Evolutionary conservation across 371 early-diverging fungal genomes (phyloP).

Genomic region (Mortierella sp.): DNA sequence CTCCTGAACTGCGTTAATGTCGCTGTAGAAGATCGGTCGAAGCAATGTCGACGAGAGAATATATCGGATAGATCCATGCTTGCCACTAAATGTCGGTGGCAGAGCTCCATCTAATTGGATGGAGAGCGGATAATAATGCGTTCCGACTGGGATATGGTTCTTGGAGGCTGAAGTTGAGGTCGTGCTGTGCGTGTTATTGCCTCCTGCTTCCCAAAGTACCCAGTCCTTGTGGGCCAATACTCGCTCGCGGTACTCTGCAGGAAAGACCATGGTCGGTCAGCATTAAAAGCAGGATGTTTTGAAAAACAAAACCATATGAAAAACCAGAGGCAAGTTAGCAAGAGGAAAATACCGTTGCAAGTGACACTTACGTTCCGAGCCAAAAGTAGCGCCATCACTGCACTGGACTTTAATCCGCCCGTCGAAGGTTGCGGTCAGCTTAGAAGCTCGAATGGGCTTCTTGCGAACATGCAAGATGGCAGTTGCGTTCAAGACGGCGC

Average conservation of each 20-base stretch:
- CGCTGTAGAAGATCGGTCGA: conserved; percentile 45
- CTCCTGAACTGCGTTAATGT: conserved; percentile 37
- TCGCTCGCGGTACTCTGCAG: conserved; percentile 49
- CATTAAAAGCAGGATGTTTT: neutral
- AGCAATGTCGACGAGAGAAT: conserved; percentile 41
- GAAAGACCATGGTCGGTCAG: neutral
- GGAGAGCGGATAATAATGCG: conserved; percentile 52
- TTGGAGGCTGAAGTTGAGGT: conserved; percentile 28
- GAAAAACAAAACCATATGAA: neutral
- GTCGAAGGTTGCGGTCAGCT: conserved; percentile 50
- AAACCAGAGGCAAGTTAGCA: neutral
- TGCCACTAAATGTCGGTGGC: conserved; percentile 50
- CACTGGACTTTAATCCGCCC: conserved; percentile 54
- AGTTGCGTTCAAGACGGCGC: conserved; percentile 46
- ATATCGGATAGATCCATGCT: conserved; percentile 50
- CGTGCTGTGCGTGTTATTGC: conserved; percentile 13
- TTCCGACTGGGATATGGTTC: conserved; percentile 52
- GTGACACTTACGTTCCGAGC: conserved; percentile 40
- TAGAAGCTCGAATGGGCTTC: conserved; percentile 47
- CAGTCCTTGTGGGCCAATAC: conserved; percentile 52
- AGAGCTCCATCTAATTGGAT: conserved; percentile 50
- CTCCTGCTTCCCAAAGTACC: conserved; percentile 54
- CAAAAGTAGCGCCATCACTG: conserved; percentile 51
- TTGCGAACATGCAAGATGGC: conserved; percentile 54
- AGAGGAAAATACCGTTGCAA: neutral